Conservation (phyloP, 257 asterid genomes). For the Salvia rosmarinus region DNA sequence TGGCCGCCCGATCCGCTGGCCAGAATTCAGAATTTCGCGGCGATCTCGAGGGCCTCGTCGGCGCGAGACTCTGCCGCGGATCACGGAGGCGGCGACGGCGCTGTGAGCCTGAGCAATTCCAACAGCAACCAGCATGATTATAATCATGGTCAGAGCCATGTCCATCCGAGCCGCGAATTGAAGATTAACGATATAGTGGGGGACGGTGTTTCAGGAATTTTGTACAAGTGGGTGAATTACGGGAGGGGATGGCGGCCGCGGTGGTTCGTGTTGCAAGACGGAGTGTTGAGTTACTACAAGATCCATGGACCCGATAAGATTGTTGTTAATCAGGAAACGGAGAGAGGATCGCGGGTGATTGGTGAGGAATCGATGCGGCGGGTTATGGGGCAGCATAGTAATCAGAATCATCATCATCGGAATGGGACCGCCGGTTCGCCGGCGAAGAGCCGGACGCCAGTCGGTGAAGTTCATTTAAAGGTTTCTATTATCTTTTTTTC, state of each 20-base stretch:
- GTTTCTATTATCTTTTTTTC: slow-evolving; percentile 3
- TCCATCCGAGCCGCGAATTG: slow-evolving; percentile 46
- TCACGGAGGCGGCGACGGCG: slow-evolving; percentile 17
- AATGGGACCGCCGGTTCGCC: slow-evolving; percentile 40
- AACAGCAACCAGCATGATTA: neutral
- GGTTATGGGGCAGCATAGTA: slow-evolving; percentile 46
- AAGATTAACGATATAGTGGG: slow-evolving; percentile 88
- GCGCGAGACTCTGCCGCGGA: slow-evolving; percentile 38
- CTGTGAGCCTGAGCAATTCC: slow-evolving; percentile 17
- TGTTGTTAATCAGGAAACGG: slow-evolving; percentile 57
- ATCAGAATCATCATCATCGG: slow-evolving; percentile 37
- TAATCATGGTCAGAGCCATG: slow-evolving; percentile 28
- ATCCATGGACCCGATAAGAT: slow-evolving; percentile 93
- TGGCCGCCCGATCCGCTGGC: slow-evolving; percentile 38
- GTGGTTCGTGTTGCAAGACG: slow-evolving; percentile 96
- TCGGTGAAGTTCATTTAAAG: slow-evolving; percentile 90
- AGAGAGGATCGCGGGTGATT: slow-evolving; percentile 78
- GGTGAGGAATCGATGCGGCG: slow-evolving; percentile 78
- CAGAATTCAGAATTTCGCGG: slow-evolving; percentile 34
- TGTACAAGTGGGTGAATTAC: slow-evolving; percentile 93
- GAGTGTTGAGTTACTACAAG: slow-evolving; percentile 89
- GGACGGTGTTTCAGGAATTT: slow-evolving; percentile 75
- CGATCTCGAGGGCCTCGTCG: slow-evolving; percentile 51
- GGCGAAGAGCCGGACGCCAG: slow-evolving; percentile 56
- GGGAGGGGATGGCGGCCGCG: slow-evolving; percentile 98